Conservation (phyloP, 2,329 filamentous ascomycete genomes). For the Metarhizium robertsii region DNA sequence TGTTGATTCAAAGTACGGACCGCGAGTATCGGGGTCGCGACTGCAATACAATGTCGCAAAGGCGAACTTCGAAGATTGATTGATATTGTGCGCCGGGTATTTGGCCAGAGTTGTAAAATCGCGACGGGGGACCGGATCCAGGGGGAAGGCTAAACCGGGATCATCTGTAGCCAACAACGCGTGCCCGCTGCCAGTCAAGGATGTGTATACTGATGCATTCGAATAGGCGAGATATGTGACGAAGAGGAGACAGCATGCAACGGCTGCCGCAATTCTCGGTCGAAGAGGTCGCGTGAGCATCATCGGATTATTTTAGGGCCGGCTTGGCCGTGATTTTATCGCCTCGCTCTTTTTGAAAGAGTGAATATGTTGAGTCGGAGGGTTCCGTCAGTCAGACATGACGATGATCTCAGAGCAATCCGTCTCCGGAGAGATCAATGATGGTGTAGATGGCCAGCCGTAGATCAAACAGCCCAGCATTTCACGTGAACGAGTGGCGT, state of each 20-base stretch:
- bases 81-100: neutral
- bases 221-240: neutral
- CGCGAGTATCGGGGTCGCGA: neutral
- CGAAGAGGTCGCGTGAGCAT: neutral
- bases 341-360: too few species aligned
- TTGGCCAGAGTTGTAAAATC: neutral
- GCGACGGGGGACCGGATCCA: conserved; percentile 1
- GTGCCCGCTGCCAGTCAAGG: neutral
- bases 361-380: too few species aligned
- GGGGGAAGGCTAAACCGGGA: conserved; percentile 1
- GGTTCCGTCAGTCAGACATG: too few species aligned
- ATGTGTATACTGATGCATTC: neutral
- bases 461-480: too few species aligned
- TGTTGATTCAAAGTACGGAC: neutral
- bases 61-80: neutral
- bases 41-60: conserved; percentile 3
- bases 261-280: neutral
- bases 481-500: too few species aligned
- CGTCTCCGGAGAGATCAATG: too few species aligned
- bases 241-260: neutral
- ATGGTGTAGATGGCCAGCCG: too few species aligned
- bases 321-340: too few species aligned
- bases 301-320: too few species aligned
- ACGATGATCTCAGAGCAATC: too few species aligned
- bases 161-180: neutral